Evolutionary conservation across 2,329 filamentous ascomycete genomes (phyloP), one percentile per base, ranked within the genome.

Genomic region (Cyphellophora attinorum): DNA sequence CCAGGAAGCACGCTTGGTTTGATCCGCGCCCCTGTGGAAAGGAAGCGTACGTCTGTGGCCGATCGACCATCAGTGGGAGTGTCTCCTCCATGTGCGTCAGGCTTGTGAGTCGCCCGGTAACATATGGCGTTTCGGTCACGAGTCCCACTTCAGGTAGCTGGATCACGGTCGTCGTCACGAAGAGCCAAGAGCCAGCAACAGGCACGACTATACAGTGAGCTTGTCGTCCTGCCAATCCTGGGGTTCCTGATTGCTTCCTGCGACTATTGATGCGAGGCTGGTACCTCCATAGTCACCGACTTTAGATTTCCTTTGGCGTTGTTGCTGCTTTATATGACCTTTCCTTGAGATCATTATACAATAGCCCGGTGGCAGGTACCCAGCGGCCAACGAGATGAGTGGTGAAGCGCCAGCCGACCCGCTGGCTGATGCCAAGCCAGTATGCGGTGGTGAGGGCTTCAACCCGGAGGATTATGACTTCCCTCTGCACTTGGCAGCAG

Each of bases 391-490:
- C n/a, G n/a, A n/a, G n/a, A n/a, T n/a, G n/a, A n/a, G n/a, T n/a
- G n/a, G n/a, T n/a, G n/a, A n/a, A n/a, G n/a, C n/a, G n/a, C n/a
- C n/a, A n/a, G n/a, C n/a, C n/a, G 21, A 25, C n/a, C 21, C 21
- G 8, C 21, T 25, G 8, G n/a, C n/a, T n/a, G n/a, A 25, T n/a
- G 21, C 41, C 31, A 39, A 35, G 19, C 41, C 44, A 17, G 32
- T 42, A 30, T 46, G 44, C 17, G 38, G 40, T 10, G 33, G 41
- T 13, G 21, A 29, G 17, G 34, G 17, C 8, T 32, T 33, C 12
- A 30, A 27, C 12, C 31, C 27, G 6, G 36, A 34, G 16, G 41
- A 40, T 4, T 47, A 45, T 31, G 44, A 47, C 31, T 37, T 47
- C 27, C 41, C 41, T 5, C 29, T 47, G 32, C 40, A 46, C 27